These are phyloP conservation scores for Chaetomiaceae sp. DNA, from an alignment of 2,329 filamentous ascomycete species.

Conservation along the genomic window DNA sequence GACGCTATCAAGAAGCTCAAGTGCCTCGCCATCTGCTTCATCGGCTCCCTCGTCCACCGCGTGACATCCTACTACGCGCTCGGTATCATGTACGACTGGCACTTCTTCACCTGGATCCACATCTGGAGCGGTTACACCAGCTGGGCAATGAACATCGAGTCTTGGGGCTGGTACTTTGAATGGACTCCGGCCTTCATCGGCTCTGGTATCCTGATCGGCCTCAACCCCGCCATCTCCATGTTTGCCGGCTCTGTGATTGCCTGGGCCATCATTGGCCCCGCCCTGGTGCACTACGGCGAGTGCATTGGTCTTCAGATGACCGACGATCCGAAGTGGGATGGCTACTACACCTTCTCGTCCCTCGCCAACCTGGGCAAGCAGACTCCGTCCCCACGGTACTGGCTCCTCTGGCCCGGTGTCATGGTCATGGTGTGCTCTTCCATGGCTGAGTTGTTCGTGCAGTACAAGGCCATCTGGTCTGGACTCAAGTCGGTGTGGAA, in stretches of 20 bases:
- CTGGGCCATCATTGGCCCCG: constrained; percentile 54
- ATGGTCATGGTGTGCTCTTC: constrained; percentile 40
- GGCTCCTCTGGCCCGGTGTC: constrained; percentile 41
- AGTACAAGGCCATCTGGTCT: constrained; percentile 38
- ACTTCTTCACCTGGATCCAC: constrained; percentile 49
- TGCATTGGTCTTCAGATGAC: constrained; percentile 38
- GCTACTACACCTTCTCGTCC: constrained; percentile 35
- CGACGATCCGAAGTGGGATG: constrained; percentile 42
- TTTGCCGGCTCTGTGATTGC: constrained; percentile 51
- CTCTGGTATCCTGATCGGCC: constrained; percentile 53
- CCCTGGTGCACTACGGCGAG: constrained; percentile 49
- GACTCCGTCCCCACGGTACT: constrained; percentile 38
- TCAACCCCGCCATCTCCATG: constrained; percentile 56
- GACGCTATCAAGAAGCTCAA: constrained; percentile 54
- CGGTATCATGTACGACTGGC: constrained; percentile 57
- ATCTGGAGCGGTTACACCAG: constrained; percentile 51
- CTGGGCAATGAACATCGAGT: constrained; percentile 49
- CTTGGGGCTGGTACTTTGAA: constrained; percentile 56
- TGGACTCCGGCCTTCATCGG: constrained; percentile 57
- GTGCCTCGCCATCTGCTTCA: constrained; percentile 47
- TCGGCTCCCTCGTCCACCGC: constrained; percentile 44
- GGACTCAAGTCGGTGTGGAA: constrained; percentile 46
- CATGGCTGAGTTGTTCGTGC: constrained; percentile 37
- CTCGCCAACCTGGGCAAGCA: constrained; percentile 32
- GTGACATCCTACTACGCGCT: constrained; percentile 54